Conservation (phyloP, 352 stramenopile genomes). For the Globisporangium sylvaticum region DNA sequence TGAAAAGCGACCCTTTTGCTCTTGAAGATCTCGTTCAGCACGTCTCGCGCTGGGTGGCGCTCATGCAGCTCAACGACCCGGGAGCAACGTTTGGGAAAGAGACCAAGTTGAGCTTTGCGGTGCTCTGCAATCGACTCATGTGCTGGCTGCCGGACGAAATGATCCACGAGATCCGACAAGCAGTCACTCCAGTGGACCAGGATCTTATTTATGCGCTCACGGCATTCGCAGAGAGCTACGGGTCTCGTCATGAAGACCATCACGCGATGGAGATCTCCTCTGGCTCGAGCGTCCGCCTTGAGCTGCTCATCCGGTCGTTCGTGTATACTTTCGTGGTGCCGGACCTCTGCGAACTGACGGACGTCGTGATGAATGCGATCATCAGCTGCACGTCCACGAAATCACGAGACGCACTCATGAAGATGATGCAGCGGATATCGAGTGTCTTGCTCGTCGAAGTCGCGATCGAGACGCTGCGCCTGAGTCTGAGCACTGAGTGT, state of each 20-base stretch:
- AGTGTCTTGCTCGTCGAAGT: conserved; percentile 21
- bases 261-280: background rate
- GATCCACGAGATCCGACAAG: conserved; percentile 26
- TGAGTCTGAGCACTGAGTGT: conserved; percentile 27
- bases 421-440: conserved; percentile 25
- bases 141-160: conserved; percentile 44
- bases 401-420: conserved; percentile 24
- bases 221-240: background rate
- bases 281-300: conserved; percentile 12
- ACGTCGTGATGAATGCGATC: conserved; percentile 30
- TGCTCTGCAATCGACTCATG: conserved; percentile 38
- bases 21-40: conserved; percentile 32
- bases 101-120: conserved; percentile 29
- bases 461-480: conserved; percentile 17
- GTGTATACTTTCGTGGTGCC: conserved; percentile 11
- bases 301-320: conserved; percentile 18
- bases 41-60: conserved; percentile 35
- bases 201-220: conserved; percentile 4
- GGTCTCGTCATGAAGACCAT: background rate
- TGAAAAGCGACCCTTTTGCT: conserved; percentile 17
- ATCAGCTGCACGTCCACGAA: conserved; percentile 32
- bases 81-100: conserved; percentile 30
- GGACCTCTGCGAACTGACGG: conserved; percentile 19
- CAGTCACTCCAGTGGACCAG: background rate
- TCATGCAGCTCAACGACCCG: conserved; percentile 25